Conservation (phyloP, 768 basidiomycete genomes). For the Podaxis sp. region DNA sequence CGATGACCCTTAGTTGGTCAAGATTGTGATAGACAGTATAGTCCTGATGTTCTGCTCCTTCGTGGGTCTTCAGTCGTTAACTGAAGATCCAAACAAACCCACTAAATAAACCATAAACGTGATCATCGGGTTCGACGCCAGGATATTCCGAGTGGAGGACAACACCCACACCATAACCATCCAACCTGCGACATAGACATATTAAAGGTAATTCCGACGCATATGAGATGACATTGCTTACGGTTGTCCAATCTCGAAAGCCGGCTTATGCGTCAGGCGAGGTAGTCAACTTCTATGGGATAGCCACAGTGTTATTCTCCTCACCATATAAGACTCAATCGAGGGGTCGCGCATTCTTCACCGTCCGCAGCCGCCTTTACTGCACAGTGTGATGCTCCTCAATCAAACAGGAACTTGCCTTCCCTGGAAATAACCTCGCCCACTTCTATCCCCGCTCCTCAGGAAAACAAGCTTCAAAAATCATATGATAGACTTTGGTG, state of each 20-base stretch:
- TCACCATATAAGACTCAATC: slow-evolving; percentile 21
- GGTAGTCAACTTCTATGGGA: too few species aligned
- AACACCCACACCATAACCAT: slow-evolving; percentile 31
- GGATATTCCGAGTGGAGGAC: slow-evolving; percentile 34
- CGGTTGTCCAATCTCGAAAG: slow-evolving; percentile 18
- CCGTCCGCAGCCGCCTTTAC: too few species aligned
- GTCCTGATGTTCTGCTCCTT: slow-evolving; percentile 30
- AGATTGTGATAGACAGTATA: slow-evolving; percentile 27
- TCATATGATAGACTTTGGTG: too few species aligned
- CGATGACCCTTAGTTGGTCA: slow-evolving; percentile 22
- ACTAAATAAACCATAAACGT: slow-evolving; percentile 15
- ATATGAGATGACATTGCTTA: neutral
- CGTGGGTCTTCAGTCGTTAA: neutral
- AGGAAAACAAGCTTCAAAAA: too few species aligned
- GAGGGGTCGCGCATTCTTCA: slow-evolving; percentile 33
- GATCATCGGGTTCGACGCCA: slow-evolving; percentile 17
- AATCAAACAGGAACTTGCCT: too few species aligned
- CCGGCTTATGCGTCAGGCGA: neutral
- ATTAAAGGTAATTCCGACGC: neutral
- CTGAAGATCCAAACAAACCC: neutral
- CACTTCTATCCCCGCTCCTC: too few species aligned
- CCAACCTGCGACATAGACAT: slow-evolving; percentile 20
- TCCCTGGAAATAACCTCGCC: too few species aligned
- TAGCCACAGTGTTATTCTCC: neutral
- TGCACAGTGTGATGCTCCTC: too few species aligned